These are phyloP conservation scores for Penicillium sp. DNA, from an alignment of 2,329 filamentous ascomycete genomes.

Conservation along the genomic window DNA sequence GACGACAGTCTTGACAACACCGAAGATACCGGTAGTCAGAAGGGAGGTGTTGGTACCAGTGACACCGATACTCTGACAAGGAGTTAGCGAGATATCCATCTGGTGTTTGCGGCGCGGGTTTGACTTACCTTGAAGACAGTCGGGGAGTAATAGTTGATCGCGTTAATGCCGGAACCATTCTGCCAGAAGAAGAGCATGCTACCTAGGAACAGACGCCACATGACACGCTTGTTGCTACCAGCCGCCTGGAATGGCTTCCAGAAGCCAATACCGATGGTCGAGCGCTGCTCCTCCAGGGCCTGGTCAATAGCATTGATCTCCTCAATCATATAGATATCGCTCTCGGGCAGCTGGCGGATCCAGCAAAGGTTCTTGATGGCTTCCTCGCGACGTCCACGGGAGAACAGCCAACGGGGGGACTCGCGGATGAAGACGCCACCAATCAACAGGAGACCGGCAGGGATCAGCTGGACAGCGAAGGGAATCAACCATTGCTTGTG, in stretches of 20 bases:
- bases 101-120: background rate
- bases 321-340: slow-evolving; percentile 67
- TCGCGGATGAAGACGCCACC: slow-evolving; percentile 63
- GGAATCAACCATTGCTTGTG: slow-evolving; percentile 39
- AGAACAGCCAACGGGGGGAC: slow-evolving; percentile 69
- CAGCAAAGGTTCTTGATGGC: slow-evolving; percentile 57
- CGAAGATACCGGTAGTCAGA: slow-evolving; percentile 74
- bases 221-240: slow-evolving; percentile 59
- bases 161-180: slow-evolving; percentile 75
- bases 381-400: slow-evolving; percentile 67
- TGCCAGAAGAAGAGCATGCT: slow-evolving; percentile 77
- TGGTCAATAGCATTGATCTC: slow-evolving; percentile 71
- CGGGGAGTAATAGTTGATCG: slow-evolving; percentile 74
- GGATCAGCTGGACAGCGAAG: slow-evolving; percentile 37
- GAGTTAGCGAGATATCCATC: background rate
- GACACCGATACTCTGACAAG: slow-evolving; percentile 57
- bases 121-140: slow-evolving; percentile 61
- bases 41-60: slow-evolving; percentile 61
- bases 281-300: slow-evolving; percentile 66
- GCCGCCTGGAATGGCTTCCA: slow-evolving; percentile 69
- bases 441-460: slow-evolving; percentile 44
- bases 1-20: slow-evolving; percentile 70
- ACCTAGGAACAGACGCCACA: slow-evolving; percentile 73
- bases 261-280: slow-evolving; percentile 69
- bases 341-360: slow-evolving; percentile 43